Evolutionary conservation across 129 eudicot genomes (phyloP).

Genomic region (Helianthus tuberosus): DNA sequence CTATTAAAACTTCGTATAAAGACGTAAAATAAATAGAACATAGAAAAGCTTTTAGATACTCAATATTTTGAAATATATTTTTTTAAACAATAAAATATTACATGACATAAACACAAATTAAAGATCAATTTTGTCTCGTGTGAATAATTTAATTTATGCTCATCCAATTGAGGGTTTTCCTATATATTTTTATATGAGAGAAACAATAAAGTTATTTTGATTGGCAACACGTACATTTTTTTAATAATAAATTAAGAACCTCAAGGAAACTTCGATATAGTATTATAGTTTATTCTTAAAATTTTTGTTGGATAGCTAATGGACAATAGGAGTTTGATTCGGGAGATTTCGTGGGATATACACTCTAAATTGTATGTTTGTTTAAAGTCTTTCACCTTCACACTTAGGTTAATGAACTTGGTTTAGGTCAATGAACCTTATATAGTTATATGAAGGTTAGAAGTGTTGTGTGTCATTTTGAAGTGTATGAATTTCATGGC

Average conservation of each 20-base stretch:
- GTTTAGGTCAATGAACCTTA: too few relatives aligned
- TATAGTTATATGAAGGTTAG: too few relatives aligned
- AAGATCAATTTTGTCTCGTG: conserved; percentile 20
- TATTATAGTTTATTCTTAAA: background rate
- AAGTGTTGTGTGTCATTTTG: too few relatives aligned
- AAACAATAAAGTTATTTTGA: background rate
- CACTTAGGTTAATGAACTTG: too few relatives aligned
- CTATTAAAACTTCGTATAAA: background rate
- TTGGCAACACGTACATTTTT: background rate
- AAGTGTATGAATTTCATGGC: too few relatives aligned
- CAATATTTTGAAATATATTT: background rate
- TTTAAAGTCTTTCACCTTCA: too few relatives aligned
- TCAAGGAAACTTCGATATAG: background rate
- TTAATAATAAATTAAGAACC: background rate
- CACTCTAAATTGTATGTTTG: too few relatives aligned
- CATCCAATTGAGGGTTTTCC: conserved; percentile 10
- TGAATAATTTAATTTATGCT: background rate
- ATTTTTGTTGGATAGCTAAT: background rate
- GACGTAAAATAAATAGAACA: background rate
- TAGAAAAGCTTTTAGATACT: background rate
- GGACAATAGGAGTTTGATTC: too few relatives aligned
- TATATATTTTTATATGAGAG: background rate
- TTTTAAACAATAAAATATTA: background rate
- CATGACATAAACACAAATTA: background rate
- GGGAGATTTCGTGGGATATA: too few relatives aligned